Percentiles rank a stretch among this genome's conserved stretches.
Evolutionary conservation across 352 stramenopile species (phyloP).

Genomic region (Globisporangium polare): DNA sequence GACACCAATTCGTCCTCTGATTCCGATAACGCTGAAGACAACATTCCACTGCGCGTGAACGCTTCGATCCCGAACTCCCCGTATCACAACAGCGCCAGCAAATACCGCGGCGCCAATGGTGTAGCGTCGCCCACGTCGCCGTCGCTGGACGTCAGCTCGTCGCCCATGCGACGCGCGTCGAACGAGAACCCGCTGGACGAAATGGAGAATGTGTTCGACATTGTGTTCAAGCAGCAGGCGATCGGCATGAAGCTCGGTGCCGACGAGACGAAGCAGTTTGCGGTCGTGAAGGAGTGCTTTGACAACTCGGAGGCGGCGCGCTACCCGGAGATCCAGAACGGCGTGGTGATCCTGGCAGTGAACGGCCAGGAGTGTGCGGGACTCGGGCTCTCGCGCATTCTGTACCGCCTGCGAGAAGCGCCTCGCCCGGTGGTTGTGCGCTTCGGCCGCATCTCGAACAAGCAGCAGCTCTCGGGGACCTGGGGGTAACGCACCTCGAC

Average conservation of each 20-base stretch:
- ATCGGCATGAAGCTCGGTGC: conserved; percentile 81
- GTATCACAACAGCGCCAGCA: conserved; percentile 9
- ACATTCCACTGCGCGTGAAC: conserved; percentile 13
- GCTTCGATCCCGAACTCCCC: conserved; percentile 13
- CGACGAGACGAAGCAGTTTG: conserved; percentile 67
- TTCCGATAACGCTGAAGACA: conserved; percentile 48
- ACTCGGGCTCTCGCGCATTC: conserved; percentile 61
- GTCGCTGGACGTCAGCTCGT: conserved; percentile 18
- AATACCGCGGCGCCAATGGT: conserved; percentile 1
- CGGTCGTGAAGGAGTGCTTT: conserved; percentile 82
- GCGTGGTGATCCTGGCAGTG: conserved; percentile 77
- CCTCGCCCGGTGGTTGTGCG: conserved; percentile 77
- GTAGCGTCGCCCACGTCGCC: conserved; percentile 15
- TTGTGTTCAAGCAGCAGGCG: conserved; percentile 83
- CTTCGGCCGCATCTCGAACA: conserved; percentile 60
- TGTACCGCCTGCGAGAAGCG: conserved; percentile 74
- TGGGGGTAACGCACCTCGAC: conserved; percentile 26
- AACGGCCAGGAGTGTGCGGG: conserved; percentile 77
- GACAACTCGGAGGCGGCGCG: conserved; percentile 65
- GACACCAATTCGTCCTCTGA: conserved; percentile 34
- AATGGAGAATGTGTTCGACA: conserved; percentile 79
- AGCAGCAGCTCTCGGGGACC: conserved; percentile 29
- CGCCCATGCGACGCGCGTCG: conserved; percentile 19
- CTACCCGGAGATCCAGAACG: conserved; percentile 76
- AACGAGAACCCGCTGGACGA: conserved; percentile 40